Conservation (phyloP, 139 green algal genomes). For the Tetraselmis chui region DNA sequence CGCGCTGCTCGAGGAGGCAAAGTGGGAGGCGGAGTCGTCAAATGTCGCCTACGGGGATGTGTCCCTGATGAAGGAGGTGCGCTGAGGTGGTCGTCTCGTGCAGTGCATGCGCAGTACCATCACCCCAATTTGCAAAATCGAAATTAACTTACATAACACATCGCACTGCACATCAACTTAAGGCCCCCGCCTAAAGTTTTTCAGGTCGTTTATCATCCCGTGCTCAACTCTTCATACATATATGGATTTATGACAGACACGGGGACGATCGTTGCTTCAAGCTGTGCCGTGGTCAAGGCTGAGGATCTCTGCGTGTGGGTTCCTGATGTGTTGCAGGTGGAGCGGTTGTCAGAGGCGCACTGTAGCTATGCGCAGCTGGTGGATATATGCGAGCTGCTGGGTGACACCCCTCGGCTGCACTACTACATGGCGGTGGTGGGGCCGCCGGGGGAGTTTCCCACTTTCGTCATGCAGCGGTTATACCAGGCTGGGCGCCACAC, state of each 20-base stretch:
- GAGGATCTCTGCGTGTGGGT: no score
- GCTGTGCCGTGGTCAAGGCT: no score
- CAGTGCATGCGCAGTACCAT: no score
- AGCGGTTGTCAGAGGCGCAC: slow-evolving; percentile 21
- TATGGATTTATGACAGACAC: no score
- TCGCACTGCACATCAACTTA: no score
- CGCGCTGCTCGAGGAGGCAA: not conserved
- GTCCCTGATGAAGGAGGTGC: not conserved
- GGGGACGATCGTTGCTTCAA: no score
- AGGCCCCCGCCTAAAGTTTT: no score
- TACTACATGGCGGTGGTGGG: slow-evolving; percentile 7
- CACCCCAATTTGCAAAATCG: no score
- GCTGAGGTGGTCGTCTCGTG: no score
- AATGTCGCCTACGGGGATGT: not conserved
- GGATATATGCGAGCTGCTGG: slow-evolving; percentile 11
- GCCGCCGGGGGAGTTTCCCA: not conserved
- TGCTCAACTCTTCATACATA: no score
- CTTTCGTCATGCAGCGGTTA: not conserved
- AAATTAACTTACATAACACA: no score
- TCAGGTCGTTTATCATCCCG: no score
- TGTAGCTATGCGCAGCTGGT: slow-evolving; percentile 18
- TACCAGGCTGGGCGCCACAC: not conserved
- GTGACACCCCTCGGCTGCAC: slow-evolving; percentile 6
- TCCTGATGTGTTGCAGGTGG: slow-evolving; percentile 11
- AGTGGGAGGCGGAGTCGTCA: not conserved